Evolutionary conservation across 2,329 filamentous ascomycete genomes (phyloP).

Genomic region (Leptosphaerulina australis): DNA sequence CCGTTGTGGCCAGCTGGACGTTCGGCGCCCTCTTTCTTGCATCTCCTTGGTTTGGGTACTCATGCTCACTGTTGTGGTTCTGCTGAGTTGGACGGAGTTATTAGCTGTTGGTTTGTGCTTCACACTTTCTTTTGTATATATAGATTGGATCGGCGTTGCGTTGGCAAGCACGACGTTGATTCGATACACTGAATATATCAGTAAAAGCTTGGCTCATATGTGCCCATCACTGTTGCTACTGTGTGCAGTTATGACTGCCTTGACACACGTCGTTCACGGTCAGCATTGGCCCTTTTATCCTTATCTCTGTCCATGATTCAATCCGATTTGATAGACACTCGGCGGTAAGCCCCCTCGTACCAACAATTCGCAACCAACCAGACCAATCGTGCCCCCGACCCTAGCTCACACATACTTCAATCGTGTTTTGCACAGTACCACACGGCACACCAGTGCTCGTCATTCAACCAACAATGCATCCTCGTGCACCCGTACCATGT

Average conservation of each 20-base stretch:
- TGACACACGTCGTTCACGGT: no score
- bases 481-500: no score
- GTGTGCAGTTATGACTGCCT: neutral
- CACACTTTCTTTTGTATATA: conserved; percentile 10
- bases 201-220: neutral
- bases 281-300: no score
- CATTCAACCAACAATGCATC: no score
- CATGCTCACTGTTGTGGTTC: conserved; percentile 17
- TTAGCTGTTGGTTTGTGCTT: neutral
- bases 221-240: neutral
- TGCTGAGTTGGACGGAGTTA: neutral
- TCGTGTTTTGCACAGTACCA: no score
- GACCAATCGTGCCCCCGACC: no score
- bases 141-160: conserved; percentile 10
- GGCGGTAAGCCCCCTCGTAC: no score
- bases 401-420: no score
- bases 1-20: conserved; percentile 24
- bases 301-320: no score
- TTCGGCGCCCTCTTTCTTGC: conserved; percentile 5
- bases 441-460: no score
- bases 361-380: no score
- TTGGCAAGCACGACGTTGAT: neutral
- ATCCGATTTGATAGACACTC: no score
- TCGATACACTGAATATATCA: conserved; percentile 3
- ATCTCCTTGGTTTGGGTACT: conserved; percentile 15